Conservation (phyloP, 2,329 filamentous ascomycete species). For the Fusarium torreyae region DNA sequence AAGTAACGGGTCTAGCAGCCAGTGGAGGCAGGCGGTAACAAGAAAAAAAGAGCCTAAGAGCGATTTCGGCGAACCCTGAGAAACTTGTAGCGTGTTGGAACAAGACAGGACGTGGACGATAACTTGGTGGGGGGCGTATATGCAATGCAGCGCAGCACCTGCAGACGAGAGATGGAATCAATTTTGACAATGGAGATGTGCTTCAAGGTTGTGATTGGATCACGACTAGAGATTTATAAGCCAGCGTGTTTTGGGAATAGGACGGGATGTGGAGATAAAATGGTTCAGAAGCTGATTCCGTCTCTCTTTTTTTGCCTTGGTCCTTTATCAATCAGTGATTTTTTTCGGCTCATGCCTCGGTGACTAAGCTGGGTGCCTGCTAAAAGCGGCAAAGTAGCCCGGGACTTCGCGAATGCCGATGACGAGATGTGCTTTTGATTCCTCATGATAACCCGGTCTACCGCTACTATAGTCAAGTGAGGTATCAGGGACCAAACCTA, state of each 20-base stretch:
- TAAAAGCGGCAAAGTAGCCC: constrained; percentile 2
- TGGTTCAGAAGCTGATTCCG: constrained; percentile 29
- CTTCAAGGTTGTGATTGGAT: constrained; percentile 26
- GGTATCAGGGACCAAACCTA: neutral
- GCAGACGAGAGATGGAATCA: constrained; percentile 32
- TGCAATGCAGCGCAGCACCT: constrained; percentile 20
- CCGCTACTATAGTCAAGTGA: neutral
- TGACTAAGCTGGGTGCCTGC: constrained; percentile 20
- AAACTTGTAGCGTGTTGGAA: neutral
- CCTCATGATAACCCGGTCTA: constrained; percentile 32
- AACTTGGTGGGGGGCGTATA: constrained; percentile 10
- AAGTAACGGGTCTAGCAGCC: neutral
- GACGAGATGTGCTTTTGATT: constrained; percentile 30
- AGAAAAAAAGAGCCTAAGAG: constrained; percentile 16
- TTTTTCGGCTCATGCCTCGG: neutral
- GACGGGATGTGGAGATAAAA: constrained; percentile 16
- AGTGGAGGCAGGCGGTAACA: constrained; percentile 31
- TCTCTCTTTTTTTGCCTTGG: neutral
- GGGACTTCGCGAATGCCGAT: constrained; percentile 7
- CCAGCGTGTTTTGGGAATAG: constrained; percentile 1
- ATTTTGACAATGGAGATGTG: constrained; percentile 31
- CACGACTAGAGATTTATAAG: constrained; percentile 28
- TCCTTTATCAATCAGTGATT: constrained; percentile 39
- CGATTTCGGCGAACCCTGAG: constrained; percentile 41
- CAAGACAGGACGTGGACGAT: constrained; percentile 7